Conservation (phyloP, 345 rosid genomes). For the Toxicodendron radicans region DNA sequence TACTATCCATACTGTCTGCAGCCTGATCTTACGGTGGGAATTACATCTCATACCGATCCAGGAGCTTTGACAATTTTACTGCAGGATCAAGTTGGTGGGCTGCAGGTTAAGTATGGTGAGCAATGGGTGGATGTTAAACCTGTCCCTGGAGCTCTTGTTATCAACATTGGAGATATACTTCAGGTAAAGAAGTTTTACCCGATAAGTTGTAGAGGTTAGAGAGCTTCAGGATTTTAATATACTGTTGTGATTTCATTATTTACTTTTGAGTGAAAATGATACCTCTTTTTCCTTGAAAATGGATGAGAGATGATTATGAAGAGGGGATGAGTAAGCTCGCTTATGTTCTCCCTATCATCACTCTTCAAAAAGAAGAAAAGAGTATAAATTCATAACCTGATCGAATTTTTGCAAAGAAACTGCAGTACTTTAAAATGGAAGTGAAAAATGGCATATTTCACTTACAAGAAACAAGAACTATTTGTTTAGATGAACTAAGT, state of each 20-base stretch:
- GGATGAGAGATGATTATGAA: neutral
- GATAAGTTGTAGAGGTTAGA: neutral
- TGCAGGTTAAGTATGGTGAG: slow-evolving; percentile 49
- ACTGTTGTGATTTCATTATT: neutral
- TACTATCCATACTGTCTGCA: slow-evolving; percentile 59
- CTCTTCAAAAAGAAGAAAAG: neutral
- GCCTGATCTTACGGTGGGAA: slow-evolving; percentile 54
- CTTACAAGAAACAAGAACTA: too few relatives aligned
- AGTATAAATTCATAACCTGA: neutral
- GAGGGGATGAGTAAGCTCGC: too few relatives aligned
- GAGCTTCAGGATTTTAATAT: neutral
- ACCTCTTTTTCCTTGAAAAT: neutral
- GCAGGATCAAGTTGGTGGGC: slow-evolving; percentile 47
- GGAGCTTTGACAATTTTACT: slow-evolving; percentile 43
- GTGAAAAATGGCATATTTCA: neutral
- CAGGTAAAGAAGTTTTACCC: slow-evolving; percentile 32
- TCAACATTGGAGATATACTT: slow-evolving; percentile 54
- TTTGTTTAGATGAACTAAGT: too few relatives aligned
- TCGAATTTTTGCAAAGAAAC: neutral
- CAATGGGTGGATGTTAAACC: slow-evolving; percentile 53
- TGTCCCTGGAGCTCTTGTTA: slow-evolving; percentile 46
- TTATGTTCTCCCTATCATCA: neutral
- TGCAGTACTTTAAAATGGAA: neutral
- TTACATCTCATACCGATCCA: slow-evolving; percentile 48
- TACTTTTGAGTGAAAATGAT: neutral